Evolutionary conservation across 176 grass and related monocot species (phyloP), one percentile per base, ranked within the genome.

Genomic region (Musa schizocarpa): DNA sequence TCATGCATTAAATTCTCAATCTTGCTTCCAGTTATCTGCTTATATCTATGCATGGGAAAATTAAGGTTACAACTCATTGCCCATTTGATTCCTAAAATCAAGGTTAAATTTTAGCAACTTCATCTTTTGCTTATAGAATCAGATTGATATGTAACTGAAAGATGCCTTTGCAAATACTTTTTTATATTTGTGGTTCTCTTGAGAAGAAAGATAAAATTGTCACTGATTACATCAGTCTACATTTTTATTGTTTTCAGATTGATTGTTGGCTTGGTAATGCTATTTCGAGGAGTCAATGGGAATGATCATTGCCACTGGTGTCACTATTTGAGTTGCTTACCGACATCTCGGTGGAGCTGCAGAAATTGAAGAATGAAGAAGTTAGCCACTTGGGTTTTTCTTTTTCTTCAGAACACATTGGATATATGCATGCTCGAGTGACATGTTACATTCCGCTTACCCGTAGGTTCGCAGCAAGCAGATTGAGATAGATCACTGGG

Each of bases 211-310:
- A 43, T 43, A 43, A 43, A 43, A 43, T 43, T 43, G 34, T 43
- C 34, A 43, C 57, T n/a, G 57, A 64, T 52, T 50, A 1, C 43
- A 14, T 3, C 49, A 54, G 52, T 80, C 24, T 22, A n/a, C 23
- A 43, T 72, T 63, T 10, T 20, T 9, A 76, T 50, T 11, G n/a
- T 62, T 75, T 68, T 27, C 72, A 97, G 94, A 57, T 82, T 97
- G 52, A 72, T 73, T 13, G 79, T 83, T 50, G 90, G 81, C 51
- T 83, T 97, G 74, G 65, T 82, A 54, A 92, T 93, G 94, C 82
- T 97, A 43, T 93, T 97, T 82, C 68, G 29, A 54, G 86, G 90
- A 29, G 94, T 79, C 77, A 97, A 97, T 68, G 94, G 77, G 2
- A 90, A 97, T 54, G 83, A 97, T 9, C 26, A 50, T 34, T 68